phyloP scores from a whole-genome alignment of 371 early-diverging fungal genomes.

The Coemansia sp. region DNA sequence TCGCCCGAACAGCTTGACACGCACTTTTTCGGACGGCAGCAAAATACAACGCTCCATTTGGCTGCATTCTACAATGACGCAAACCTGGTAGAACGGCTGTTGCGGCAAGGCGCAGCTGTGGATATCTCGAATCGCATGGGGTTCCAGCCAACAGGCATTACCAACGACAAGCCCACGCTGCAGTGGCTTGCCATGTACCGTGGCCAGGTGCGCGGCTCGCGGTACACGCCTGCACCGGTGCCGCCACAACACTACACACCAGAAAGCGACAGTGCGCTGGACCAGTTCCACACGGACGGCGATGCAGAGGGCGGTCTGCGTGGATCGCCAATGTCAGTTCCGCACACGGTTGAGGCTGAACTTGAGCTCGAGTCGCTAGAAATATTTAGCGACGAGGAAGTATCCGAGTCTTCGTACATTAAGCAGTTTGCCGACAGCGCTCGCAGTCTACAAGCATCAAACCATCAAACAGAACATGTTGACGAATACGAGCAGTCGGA shows the following conservation, averaged over 20 bases:
- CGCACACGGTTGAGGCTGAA: conserved; percentile 8
- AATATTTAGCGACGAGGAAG: conserved; percentile 28
- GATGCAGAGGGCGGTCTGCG: not conserved
- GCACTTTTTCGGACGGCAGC: conserved; percentile 52
- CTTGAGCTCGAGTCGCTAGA: conserved; percentile 21
- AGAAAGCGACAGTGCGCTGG: conserved; percentile 10
- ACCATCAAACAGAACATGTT: not conserved
- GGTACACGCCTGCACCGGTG: conserved; percentile 23
- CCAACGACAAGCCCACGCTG: conserved; percentile 49
- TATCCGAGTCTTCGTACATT: conserved; percentile 36
- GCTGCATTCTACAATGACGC: conserved; percentile 55
- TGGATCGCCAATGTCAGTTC: not conserved
- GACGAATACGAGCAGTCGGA: conserved; percentile 7
- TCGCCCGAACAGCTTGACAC: conserved; percentile 51
- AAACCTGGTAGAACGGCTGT: conserved; percentile 50
- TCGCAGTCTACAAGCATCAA: not conserved
- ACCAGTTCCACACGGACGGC: conserved; percentile 7
- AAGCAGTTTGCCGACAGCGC: conserved; percentile 28
- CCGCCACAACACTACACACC: conserved; percentile 16
- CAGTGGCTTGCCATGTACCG: conserved; percentile 50
- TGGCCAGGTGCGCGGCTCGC: conserved; percentile 41
- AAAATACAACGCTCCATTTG: conserved; percentile 54
- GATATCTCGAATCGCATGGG: conserved; percentile 52
- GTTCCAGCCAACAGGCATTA: conserved; percentile 46
- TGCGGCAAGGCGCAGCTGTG: conserved; percentile 52